Percentiles rank a stretch among this genome's conserved stretches.
Evolutionary conservation across 805 yeast genomes (phyloP).

Genomic region (Spathaspora boniae): DNA sequence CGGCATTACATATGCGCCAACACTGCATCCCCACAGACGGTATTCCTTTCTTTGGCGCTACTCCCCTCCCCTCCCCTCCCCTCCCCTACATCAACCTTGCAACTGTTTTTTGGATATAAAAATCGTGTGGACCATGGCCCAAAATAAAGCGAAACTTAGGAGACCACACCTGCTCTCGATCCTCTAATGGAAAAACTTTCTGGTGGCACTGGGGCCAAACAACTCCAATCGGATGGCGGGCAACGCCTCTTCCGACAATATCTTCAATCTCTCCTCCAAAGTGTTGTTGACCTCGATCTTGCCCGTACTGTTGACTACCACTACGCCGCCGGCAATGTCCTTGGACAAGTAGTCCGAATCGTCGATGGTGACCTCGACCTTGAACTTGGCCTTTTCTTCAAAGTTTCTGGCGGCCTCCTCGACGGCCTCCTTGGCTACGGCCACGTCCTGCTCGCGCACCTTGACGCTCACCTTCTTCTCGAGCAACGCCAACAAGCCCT

Average conservation of each 20-base stretch:
- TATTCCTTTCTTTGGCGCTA: too few species aligned
- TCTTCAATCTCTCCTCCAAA: constrained; percentile 85
- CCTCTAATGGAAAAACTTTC: constrained; percentile 88
- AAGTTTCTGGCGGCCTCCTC: constrained; percentile 61
- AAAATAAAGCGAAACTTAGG: constrained; percentile 1
- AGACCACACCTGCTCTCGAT: too few species aligned
- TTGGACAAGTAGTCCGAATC: constrained; percentile 57
- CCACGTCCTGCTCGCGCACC: constrained; percentile 65
- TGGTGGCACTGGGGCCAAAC: constrained; percentile 78
- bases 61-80: too few species aligned
- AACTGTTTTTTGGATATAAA: too few species aligned
- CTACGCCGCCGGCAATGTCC: constrained; percentile 80
- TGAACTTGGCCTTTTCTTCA: constrained; percentile 56
- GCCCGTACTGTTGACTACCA: constrained; percentile 66
- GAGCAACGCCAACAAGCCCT: constrained; percentile 64
- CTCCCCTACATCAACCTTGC: too few species aligned
- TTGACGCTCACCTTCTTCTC: constrained; percentile 64
- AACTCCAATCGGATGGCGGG: constrained; percentile 91
- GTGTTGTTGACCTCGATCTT: constrained; percentile 91
- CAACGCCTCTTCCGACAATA: constrained; percentile 77
- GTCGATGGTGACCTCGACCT: constrained; percentile 53
- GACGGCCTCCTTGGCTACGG: constrained; percentile 56
- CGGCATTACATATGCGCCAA: too few species aligned
- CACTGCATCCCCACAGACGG: too few species aligned
- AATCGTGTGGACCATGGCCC: not conserved